Evolutionary conservation across 192 early-diverging fungal genomes (phyloP).

Genomic region (Dimargaris xerosporica): DNA sequence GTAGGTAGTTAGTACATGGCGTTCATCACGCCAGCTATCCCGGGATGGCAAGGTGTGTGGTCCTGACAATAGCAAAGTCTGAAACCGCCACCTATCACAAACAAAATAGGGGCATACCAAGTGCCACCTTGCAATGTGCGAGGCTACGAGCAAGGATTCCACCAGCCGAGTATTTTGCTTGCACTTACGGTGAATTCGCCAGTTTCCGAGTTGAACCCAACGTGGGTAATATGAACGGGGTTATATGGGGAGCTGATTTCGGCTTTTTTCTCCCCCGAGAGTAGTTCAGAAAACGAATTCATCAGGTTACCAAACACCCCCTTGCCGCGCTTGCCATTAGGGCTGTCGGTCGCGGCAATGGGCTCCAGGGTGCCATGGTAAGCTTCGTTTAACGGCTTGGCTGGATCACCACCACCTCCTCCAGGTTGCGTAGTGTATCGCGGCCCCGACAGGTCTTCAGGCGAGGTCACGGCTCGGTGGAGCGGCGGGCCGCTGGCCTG

Average conservation of each 20-base stretch:
- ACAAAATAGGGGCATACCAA: no score
- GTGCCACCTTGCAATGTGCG: no score
- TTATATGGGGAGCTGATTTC: constrained; percentile 93
- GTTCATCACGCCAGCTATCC: no score
- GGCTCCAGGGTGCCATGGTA: constrained; percentile 10
- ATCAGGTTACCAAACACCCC: constrained; percentile 12
- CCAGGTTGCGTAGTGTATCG: background rate
- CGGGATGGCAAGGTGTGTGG: no score
- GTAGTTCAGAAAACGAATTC: constrained; percentile 25
- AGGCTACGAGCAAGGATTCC: no score
- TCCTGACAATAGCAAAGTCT: no score
- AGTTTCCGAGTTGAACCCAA: constrained; percentile 91
- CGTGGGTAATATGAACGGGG: constrained; percentile 93
- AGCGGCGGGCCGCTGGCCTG: background rate
- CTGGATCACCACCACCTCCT: background rate
- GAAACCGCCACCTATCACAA: no score
- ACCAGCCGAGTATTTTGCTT: background rate
- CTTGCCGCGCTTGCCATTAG: constrained; percentile 9
- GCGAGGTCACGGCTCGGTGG: constrained; percentile 7
- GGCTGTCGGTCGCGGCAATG: background rate
- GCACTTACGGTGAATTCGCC: constrained; percentile 76
- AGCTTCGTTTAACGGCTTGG: background rate
- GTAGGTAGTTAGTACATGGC: no score
- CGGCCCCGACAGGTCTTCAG: background rate
- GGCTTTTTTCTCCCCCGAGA: constrained; percentile 53